These are phyloP conservation scores for Lathyrus aphaca DNA, from an alignment of 306 rosid species.

Conservation along the genomic window DNA sequence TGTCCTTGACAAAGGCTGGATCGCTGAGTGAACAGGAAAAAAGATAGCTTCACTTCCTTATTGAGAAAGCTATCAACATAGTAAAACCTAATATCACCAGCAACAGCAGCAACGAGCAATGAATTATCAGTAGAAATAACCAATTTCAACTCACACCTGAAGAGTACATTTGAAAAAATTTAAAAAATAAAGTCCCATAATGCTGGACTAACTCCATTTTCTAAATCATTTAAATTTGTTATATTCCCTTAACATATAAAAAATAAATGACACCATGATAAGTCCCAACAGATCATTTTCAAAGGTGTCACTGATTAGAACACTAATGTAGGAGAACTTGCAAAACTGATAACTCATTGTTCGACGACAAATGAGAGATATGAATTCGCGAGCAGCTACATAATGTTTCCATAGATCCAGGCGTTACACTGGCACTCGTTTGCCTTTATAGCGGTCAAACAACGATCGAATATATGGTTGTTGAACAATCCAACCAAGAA, in stretches of 20 bases:
- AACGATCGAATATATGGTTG: slow-evolving; percentile 82
- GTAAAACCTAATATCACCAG: slow-evolving; percentile 54
- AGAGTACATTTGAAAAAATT: not conserved
- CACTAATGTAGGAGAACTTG: slow-evolving; percentile 1
- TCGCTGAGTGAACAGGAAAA: too few species aligned
- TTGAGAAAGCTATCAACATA: slow-evolving; percentile 50
- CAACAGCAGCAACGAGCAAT: slow-evolving; percentile 62
- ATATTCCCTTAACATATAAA: slow-evolving; percentile 3
- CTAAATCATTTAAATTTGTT: slow-evolving; percentile 25
- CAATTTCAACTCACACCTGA: not conserved
- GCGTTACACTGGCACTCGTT: slow-evolving; percentile 83
- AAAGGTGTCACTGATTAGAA: slow-evolving; percentile 25
- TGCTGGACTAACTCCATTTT: slow-evolving; percentile 7
- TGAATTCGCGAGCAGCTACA: slow-evolving; percentile 39
- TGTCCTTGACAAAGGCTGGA: too few species aligned
- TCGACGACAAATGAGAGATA: slow-evolving; percentile 33
- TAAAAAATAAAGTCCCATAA: slow-evolving; percentile 5
- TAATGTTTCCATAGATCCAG: slow-evolving; percentile 33
- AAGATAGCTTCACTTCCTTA: too few species aligned
- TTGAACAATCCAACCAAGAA: slow-evolving; percentile 93
- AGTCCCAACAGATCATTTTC: slow-evolving; percentile 9
- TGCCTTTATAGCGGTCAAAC: slow-evolving; percentile 79
- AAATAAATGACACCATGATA: slow-evolving; percentile 21
- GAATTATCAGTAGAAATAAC: slow-evolving; percentile 59
- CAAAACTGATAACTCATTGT: slow-evolving; percentile 25